Percentiles rank a stretch among this genome's conserved stretches.
Evolutionary conservation across 2,329 filamentous ascomycete species (phyloP).

Genomic region (Stachybotrys elegans): DNA sequence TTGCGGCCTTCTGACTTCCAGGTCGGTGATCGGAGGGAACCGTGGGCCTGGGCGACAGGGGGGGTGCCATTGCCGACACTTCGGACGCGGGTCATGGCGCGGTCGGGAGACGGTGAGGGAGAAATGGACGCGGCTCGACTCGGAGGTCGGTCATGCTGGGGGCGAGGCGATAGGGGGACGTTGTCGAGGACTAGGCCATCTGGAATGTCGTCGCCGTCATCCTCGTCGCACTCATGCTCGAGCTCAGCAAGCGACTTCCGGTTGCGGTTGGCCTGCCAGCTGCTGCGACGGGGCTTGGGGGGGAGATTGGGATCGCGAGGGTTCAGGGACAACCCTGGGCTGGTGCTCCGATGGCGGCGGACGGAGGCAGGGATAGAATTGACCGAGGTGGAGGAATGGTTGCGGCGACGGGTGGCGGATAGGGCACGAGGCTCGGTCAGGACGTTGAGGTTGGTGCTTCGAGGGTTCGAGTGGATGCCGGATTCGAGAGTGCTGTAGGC

Average conservation of each 20-base stretch:
- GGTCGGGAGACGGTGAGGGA: constrained; percentile 51
- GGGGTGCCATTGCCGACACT: constrained; percentile 62
- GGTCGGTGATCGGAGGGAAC: constrained; percentile 52
- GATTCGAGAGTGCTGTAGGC: constrained; percentile 41
- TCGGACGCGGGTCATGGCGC: constrained; percentile 46
- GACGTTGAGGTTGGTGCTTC: constrained; percentile 41
- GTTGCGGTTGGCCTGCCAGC: constrained; percentile 63
- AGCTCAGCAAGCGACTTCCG: constrained; percentile 66
- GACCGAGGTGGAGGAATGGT: constrained; percentile 30
- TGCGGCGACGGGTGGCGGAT: constrained; percentile 18
- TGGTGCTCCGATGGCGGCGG: constrained; percentile 45
- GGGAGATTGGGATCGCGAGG: constrained; percentile 36
- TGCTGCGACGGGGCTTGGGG: constrained; percentile 50
- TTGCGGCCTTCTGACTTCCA: constrained; percentile 44
- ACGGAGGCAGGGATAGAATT: constrained; percentile 19
- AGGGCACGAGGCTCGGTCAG: constrained; percentile 30
- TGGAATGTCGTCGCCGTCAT: constrained; percentile 73
- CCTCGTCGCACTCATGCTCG: constrained; percentile 71
- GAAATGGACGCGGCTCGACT: constrained; percentile 50
- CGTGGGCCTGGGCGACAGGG: constrained; percentile 51
- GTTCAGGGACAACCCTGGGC: constrained; percentile 41
- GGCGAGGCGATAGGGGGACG: constrained; percentile 73
- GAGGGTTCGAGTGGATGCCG: constrained; percentile 41
- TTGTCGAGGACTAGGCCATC: constrained; percentile 78
- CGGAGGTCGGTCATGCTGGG: constrained; percentile 47